Percentiles rank a stretch among this genome's conserved stretches.
Conservation (phyloP, 164 flowering plant species). For the Magnolia officinalis region DNA sequence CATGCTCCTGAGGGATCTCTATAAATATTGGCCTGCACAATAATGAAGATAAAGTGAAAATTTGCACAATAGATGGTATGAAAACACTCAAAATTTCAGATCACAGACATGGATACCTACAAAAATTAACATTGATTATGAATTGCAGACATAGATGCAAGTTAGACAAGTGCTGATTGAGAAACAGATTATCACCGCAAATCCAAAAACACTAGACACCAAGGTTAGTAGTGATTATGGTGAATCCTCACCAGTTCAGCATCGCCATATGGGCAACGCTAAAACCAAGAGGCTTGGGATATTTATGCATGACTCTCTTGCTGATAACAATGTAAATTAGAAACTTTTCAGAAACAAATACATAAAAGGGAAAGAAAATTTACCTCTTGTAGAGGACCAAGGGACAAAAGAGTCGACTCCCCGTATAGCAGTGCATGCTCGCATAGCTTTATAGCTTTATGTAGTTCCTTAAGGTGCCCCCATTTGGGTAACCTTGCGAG, state of each 20-base stretch:
- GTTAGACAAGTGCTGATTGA: background rate
- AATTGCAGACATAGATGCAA: background rate
- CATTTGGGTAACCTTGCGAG: slow-evolving; percentile 90
- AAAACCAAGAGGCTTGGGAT: background rate
- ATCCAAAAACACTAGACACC: background rate
- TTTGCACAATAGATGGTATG: background rate
- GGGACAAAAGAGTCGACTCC: slow-evolving; percentile 40
- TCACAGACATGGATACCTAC: background rate
- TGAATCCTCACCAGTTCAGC: background rate
- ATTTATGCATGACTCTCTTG: too few relatives aligned
- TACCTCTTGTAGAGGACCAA: slow-evolving; percentile 89
- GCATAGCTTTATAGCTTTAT: slow-evolving; percentile 72
- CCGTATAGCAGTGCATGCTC: slow-evolving; percentile 61
- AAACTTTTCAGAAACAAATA: background rate
- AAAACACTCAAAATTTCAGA: background rate
- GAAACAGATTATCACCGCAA: slow-evolving; percentile 3
- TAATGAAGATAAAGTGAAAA: slow-evolving; percentile 9
- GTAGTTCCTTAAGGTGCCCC: slow-evolving; percentile 95
- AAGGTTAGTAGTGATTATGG: background rate
- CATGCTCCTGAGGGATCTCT: slow-evolving; percentile 70
- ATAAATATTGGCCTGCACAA: slow-evolving; percentile 75
- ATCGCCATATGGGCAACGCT: background rate
- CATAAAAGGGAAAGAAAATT: background rate
- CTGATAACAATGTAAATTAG: background rate
- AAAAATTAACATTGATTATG: too few relatives aligned